phyloP scores from a whole-genome alignment of 1,284 basidiomycete species.

The Naganishia liquefaciens region DNA sequence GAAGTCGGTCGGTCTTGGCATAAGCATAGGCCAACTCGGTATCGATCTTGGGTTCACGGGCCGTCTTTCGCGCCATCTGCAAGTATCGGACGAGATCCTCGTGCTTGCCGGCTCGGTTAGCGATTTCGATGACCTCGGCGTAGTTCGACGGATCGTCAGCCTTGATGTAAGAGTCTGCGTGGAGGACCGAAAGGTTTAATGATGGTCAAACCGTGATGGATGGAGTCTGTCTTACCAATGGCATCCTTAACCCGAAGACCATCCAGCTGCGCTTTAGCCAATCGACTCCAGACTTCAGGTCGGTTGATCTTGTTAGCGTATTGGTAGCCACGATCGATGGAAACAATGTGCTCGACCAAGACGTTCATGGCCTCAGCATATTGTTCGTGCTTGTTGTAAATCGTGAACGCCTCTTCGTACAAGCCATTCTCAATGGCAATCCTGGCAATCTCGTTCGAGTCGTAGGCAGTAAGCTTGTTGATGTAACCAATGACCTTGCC shows the following conservation, averaged over 20 bases:
- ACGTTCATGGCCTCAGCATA: conserved; percentile 96
- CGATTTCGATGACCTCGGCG: conserved; percentile 93
- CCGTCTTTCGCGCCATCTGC: conserved; percentile 98
- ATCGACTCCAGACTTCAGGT: conserved; percentile 94
- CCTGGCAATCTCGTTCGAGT: conserved; percentile 90
- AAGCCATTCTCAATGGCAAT: conserved; percentile 96
- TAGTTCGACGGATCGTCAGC: conserved; percentile 96
- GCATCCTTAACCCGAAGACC: conserved; percentile 98
- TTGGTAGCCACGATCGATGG: conserved; percentile 92
- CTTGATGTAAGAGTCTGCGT: conserved; percentile 96
- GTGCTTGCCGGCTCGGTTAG: conserved; percentile 93
- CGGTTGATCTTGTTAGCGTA: conserved; percentile 96
- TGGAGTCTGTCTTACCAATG: conserved; percentile 66
- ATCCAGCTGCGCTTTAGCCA: conserved; percentile 99
- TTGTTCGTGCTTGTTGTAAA: conserved; percentile 93
- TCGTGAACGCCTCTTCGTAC: conserved; percentile 94
- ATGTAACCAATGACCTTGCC: conserved; percentile 98
- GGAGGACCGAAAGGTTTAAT: conserved; percentile 12
- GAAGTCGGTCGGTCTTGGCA: conserved; percentile 92
- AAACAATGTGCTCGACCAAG: conserved; percentile 96
- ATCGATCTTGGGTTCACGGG: conserved; percentile 96
- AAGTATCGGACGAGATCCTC: conserved; percentile 97
- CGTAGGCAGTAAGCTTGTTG: conserved; percentile 95
- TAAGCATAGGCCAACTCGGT: conserved; percentile 96
- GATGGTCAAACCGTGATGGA: background rate